These are phyloP conservation scores for Blepharisma stoltei DNA, from an alignment of 73 alveolate species.

Conservation along the genomic window DNA sequence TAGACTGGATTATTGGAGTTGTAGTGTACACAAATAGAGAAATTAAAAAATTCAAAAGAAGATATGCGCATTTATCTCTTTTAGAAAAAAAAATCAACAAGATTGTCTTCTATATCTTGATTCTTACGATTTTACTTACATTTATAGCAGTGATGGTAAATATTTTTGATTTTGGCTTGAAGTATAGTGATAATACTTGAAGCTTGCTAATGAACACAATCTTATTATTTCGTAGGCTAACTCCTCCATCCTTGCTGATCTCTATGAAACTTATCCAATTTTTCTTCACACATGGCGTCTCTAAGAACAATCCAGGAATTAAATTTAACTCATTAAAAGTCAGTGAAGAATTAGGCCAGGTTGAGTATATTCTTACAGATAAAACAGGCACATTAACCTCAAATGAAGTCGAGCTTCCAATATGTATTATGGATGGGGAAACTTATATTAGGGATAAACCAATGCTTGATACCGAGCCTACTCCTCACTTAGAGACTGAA, in stretches of 20 bases:
- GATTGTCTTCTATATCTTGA: background rate
- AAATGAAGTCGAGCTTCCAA: background rate
- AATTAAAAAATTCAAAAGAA: conserved; percentile 34
- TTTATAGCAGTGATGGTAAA: background rate
- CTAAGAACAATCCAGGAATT: background rate
- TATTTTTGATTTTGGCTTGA: too few species aligned
- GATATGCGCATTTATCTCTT: background rate
- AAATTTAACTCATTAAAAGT: background rate
- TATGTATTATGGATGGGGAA: background rate
- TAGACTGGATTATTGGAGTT: conserved; percentile 88
- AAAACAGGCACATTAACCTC: conserved; percentile 22
- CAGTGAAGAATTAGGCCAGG: background rate
- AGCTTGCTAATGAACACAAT: too few species aligned
- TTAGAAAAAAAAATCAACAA: conserved; percentile 1
- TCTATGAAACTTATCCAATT: background rate
- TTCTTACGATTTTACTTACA: background rate
- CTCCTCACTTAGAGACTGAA: too few species aligned
- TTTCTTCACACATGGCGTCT: background rate
- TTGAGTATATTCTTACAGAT: background rate
- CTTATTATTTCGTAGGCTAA: background rate
- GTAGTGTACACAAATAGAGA: conserved; percentile 90
- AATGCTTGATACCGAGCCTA: too few species aligned
- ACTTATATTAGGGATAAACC: background rate
- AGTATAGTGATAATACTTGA: too few species aligned
- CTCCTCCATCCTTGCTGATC: background rate